Conservation (phyloP, 352 stramenopile genomes). For the Pythium coloratum region DNA sequence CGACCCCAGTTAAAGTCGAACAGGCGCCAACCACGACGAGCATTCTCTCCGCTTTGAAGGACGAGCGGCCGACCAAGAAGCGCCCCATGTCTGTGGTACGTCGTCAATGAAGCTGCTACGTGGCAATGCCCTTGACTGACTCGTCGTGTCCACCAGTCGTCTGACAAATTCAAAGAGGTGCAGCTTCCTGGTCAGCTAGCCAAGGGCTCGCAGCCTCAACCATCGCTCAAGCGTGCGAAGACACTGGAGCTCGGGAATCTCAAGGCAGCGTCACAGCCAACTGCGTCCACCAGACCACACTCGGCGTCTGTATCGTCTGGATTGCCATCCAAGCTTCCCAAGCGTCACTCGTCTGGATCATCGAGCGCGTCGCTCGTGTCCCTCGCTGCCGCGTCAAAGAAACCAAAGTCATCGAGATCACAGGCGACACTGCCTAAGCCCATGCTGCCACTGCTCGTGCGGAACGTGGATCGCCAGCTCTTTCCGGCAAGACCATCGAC, state of each 20-base stretch:
- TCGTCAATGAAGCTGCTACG: neutral
- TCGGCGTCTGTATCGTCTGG: neutral
- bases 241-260: conserved; percentile 1
- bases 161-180: conserved; percentile 27
- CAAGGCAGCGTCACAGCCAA: neutral
- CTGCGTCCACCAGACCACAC: neutral
- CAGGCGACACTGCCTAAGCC: conserved; percentile 18
- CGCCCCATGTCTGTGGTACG: conserved; percentile 18
- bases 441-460: conserved; percentile 33
- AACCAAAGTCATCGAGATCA: conserved; percentile 9
- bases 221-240: neutral
- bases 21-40: conserved; percentile 28
- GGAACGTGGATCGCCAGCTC: conserved; percentile 32
- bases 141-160: conserved; percentile 4
- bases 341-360: conserved; percentile 3
- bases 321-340: conserved; percentile 1
- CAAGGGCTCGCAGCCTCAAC: neutral
- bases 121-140: neutral
- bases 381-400: conserved; percentile 26
- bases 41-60: conserved; percentile 63
- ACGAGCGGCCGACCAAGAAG: conserved; percentile 38
- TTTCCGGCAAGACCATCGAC: conserved; percentile 14
- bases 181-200: conserved; percentile 16
- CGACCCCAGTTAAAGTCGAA: conserved; percentile 1
- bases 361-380: conserved; percentile 10